phyloP scores from a whole-genome alignment of 2,329 filamentous ascomycete species.

The Ciborinia camelliae region DNA sequence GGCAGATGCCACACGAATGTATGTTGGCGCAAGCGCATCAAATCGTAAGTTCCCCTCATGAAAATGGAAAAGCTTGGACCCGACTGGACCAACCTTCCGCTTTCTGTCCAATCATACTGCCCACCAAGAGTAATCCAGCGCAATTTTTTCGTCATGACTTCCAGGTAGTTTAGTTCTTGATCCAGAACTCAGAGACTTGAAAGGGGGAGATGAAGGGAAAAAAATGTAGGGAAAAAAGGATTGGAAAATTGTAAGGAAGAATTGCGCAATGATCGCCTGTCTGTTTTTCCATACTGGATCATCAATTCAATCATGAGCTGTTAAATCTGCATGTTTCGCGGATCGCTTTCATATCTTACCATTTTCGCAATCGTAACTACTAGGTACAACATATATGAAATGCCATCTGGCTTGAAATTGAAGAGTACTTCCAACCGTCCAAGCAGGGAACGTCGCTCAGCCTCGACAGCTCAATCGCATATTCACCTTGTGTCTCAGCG shows the following conservation, averaged over 20 bases:
- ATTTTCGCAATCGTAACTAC: too few relatives aligned
- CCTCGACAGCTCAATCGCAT: slow-evolving; percentile 86
- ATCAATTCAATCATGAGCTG: too few relatives aligned
- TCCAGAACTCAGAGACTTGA: too few relatives aligned
- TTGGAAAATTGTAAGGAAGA: slow-evolving; percentile 11
- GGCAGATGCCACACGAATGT: slow-evolving; percentile 12
- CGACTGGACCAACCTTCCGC: too few relatives aligned
- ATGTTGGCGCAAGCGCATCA: slow-evolving; percentile 13
- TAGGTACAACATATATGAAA: too few relatives aligned
- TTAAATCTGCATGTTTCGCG: too few relatives aligned
- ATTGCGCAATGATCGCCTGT: slow-evolving; percentile 13
- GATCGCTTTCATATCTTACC: too few relatives aligned
- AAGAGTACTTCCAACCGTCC: too few relatives aligned
- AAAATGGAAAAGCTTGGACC: too few relatives aligned
- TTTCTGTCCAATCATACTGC: slow-evolving; percentile 97
- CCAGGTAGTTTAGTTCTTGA: slow-evolving; percentile 61
- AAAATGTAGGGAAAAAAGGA: background rate
- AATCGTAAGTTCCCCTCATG: slow-evolving; percentile 5
- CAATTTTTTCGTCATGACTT: slow-evolving; percentile 73
- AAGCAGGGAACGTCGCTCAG: too few relatives aligned
- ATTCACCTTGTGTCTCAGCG: slow-evolving; percentile 84
- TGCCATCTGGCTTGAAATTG: too few relatives aligned
- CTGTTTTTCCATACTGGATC: too few relatives aligned
- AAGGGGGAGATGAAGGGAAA: background rate
- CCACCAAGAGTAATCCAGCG: slow-evolving; percentile 94